These are phyloP conservation scores for Chaetomium cochliodes DNA, from an alignment of 495 filamentous ascomycete species.

Conservation along the genomic window DNA sequence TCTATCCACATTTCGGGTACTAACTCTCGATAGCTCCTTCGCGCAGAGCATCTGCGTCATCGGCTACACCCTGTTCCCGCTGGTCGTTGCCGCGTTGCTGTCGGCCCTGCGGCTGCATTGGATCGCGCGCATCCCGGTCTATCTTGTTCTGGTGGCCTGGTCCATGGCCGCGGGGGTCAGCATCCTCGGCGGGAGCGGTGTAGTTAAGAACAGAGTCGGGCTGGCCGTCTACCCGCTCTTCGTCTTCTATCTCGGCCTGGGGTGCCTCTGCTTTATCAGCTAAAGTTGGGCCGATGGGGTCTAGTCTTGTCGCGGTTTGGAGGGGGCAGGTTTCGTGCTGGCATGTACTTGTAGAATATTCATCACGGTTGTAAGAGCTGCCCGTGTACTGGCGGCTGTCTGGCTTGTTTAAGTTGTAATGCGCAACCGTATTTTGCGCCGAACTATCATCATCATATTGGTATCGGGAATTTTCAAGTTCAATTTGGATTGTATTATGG, in stretches of 20 bases:
- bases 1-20: no score
- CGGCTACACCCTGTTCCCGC: slow-evolving; percentile 97
- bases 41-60: slow-evolving; percentile 97
- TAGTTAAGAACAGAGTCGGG: slow-evolving; percentile 89
- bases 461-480: not conserved
- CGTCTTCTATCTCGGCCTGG: slow-evolving; percentile 92
- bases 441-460: not conserved
- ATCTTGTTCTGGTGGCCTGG: slow-evolving; percentile 84
- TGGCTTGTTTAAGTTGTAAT: not conserved
- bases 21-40: slow-evolving; percentile 68
- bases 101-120: slow-evolving; percentile 75
- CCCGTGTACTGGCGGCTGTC: not conserved
- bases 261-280: slow-evolving; percentile 94
- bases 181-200: slow-evolving; percentile 91
- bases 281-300: slow-evolving; percentile 40
- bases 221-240: slow-evolving; percentile 93
- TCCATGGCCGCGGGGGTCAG: slow-evolving; percentile 92
- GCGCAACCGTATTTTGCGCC: not conserved
- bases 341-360: slow-evolving; percentile 25
- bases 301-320: not conserved
- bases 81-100: slow-evolving; percentile 88
- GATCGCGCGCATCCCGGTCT: slow-evolving; percentile 83
- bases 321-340: not conserved
- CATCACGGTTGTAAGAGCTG: not conserved
- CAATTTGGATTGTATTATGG: not conserved